Percentiles rank a stretch among this genome's conserved stretches.
Conservation (phyloP, 495 filamentous ascomycete species). For the Lasiosphaeria hispida region DNA sequence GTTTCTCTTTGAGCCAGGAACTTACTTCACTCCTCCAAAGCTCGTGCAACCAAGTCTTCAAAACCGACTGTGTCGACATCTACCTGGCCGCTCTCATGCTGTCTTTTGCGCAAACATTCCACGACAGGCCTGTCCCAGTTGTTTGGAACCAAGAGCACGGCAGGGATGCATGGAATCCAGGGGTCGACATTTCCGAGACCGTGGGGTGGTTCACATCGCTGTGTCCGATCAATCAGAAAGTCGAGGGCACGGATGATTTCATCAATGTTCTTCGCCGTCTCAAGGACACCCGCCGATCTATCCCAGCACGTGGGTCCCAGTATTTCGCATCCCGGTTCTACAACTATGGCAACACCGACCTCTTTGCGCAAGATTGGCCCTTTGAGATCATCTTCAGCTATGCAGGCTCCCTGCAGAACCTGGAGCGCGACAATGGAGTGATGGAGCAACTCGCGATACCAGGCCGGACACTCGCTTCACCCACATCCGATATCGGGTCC, state of each 20-base stretch:
- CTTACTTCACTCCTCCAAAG: constrained; percentile 44
- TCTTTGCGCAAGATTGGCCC: constrained; percentile 53
- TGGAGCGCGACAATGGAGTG: constrained; percentile 60
- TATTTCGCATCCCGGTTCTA: constrained; percentile 47
- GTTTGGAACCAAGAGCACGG: constrained; percentile 54
- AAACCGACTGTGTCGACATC: constrained; percentile 47
- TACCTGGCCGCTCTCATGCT: constrained; percentile 48
- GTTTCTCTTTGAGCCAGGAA: constrained; percentile 43
- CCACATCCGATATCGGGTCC: constrained; percentile 57
- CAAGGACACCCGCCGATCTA: constrained; percentile 39
- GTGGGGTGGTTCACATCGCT: constrained; percentile 52
- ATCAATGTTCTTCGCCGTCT: constrained; percentile 39
- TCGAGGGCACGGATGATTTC: constrained; percentile 39
- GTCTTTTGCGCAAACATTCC: constrained; percentile 50
- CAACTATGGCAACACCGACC: constrained; percentile 39
- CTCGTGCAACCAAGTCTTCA: constrained; percentile 42
- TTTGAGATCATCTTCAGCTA: constrained; percentile 74
- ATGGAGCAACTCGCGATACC: constrained; percentile 55
- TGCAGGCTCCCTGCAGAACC: constrained; percentile 59
- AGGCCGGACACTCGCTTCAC: constrained; percentile 35
- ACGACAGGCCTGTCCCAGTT: constrained; percentile 52
- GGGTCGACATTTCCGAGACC: constrained; percentile 45
- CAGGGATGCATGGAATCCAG: constrained; percentile 33
- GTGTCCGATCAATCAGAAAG: constrained; percentile 33
- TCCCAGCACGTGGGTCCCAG: constrained; percentile 25